Percentiles rank a stretch among this genome's conserved stretches.
Evolutionary conservation across 129 eudicot species (phyloP).

Genomic region (Calendula officinalis): DNA sequence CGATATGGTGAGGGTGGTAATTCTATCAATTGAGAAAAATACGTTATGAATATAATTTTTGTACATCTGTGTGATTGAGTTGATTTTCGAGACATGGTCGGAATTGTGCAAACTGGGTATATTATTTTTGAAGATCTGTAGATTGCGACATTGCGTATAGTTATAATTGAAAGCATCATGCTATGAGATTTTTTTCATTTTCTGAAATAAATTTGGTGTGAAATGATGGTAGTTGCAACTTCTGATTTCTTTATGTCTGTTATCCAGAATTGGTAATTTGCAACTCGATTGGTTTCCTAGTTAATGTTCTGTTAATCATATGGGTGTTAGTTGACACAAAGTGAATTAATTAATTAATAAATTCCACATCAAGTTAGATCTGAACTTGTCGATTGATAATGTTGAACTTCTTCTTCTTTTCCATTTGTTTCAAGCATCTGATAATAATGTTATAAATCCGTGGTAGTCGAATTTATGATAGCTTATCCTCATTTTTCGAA

Average conservation of each 20-base stretch:
- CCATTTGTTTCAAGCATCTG: conserved; percentile 3
- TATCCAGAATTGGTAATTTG: background rate
- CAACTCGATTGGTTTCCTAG: background rate
- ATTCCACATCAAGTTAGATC: conserved; percentile 1
- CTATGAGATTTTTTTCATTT: background rate
- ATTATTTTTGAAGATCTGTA: background rate
- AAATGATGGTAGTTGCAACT: background rate
- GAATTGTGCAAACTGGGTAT: background rate
- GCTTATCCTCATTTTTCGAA: background rate
- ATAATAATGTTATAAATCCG: background rate
- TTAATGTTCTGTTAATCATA: background rate
- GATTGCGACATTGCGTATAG: background rate
- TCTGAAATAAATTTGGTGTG: background rate
- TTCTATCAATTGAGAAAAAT: background rate
- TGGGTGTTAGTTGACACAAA: background rate
- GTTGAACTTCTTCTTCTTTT: background rate
- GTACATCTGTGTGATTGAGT: background rate
- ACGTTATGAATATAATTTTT: background rate
- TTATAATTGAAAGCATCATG: background rate
- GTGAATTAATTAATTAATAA: conserved; percentile 5
- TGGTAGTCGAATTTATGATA: background rate
- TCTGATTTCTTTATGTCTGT: background rate
- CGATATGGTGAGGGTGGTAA: background rate
- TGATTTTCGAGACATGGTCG: background rate
- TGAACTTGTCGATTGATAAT: background rate